These are phyloP conservation scores for Puccinia triticina DNA, from an alignment of 1,284 basidiomycete genomes.

Conservation along the genomic window DNA sequence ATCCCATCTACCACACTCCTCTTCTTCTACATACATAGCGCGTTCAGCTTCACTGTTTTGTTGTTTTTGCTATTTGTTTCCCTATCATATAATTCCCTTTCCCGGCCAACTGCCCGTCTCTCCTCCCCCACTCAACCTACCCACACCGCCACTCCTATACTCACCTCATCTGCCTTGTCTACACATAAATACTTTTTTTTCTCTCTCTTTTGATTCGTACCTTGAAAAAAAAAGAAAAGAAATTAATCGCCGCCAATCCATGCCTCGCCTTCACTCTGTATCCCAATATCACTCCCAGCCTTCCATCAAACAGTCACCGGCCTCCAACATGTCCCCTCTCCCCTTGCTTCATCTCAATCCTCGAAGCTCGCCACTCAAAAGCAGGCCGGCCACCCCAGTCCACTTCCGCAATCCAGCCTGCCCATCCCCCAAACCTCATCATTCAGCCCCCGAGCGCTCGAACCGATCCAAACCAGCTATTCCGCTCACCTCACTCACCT, in stretches of 20 bases:
- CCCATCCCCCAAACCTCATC: constrained; percentile 13
- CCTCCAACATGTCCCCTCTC: constrained; percentile 8
- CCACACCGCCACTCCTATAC: not conserved
- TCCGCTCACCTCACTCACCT: not conserved
- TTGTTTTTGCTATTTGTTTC: not conserved
- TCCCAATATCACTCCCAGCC: constrained; percentile 28
- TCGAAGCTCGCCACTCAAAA: constrained; percentile 12
- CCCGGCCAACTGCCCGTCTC: not conserved
- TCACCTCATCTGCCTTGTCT: constrained; percentile 23
- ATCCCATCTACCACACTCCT: not conserved
- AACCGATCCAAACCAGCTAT: not conserved
- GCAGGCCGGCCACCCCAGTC: constrained; percentile 3
- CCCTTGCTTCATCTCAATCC: not conserved
- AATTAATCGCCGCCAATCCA: too few species aligned
- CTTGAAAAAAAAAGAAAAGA: too few species aligned
- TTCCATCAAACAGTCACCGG: constrained; percentile 17
- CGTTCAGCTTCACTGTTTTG: not conserved
- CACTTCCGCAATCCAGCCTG: not conserved
- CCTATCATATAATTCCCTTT: constrained; percentile 8
- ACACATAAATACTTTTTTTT: not conserved
- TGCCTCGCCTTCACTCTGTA: constrained; percentile 30
- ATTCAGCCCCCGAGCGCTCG: not conserved
- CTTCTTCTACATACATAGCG: not conserved
- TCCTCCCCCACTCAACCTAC: not conserved
- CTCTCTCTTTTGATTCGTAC: not conserved